These are phyloP conservation scores for Aspergillus thermomutatus DNA, from an alignment of 2,329 filamentous ascomycete genomes.

Conservation along the genomic window DNA sequence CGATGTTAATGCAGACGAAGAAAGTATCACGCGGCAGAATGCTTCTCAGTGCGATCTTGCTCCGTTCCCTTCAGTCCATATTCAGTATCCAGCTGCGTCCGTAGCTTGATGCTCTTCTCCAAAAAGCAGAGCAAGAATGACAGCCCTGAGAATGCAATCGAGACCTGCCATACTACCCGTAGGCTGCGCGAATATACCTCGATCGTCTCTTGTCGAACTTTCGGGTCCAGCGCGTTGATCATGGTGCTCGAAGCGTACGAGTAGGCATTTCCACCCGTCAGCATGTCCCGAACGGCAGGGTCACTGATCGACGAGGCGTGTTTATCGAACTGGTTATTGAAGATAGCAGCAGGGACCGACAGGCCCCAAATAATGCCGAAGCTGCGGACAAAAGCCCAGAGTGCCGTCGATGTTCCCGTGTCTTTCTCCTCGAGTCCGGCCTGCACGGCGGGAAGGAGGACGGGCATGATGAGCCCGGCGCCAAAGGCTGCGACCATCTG, in stretches of 20 bases:
- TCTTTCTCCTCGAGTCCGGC: conserved; percentile 21
- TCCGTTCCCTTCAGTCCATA: conserved; percentile 35
- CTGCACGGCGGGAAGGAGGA: conserved; percentile 44
- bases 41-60: background rate
- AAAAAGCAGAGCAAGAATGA: conserved; percentile 33
- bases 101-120: conserved; percentile 36
- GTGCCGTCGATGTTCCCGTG: background rate
- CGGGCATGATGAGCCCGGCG: conserved; percentile 41
- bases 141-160: conserved; percentile 28
- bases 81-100: conserved; percentile 38
- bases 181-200: conserved; percentile 32
- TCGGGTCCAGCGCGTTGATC: background rate
- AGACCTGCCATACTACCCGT: conserved; percentile 36
- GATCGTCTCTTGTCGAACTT: background rate
- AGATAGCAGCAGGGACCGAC: conserved; percentile 1
- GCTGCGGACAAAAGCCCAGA: conserved; percentile 1
- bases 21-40: background rate
- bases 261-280: background rate
- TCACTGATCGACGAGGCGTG: background rate
- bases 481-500: conserved; percentile 43
- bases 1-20: background rate
- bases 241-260: background rate
- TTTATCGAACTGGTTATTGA: conserved; percentile 1
- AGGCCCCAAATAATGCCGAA: conserved; percentile 5
- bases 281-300: background rate